These are phyloP conservation scores for Nitzschia palea DNA, from an alignment of 108 stramenopile genomes.

Conservation along the genomic window DNA sequence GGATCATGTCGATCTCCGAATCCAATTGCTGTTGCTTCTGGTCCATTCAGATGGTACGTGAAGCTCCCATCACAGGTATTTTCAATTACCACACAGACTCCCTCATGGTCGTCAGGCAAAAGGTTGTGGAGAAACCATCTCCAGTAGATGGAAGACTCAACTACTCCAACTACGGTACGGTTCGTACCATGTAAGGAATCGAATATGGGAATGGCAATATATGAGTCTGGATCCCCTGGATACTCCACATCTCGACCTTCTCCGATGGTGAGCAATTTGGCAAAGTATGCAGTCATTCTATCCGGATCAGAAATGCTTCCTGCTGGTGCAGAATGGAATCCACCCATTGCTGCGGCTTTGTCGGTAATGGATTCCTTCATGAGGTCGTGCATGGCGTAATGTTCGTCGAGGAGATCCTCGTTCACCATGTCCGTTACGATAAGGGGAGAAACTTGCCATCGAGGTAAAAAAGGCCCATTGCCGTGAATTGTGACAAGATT, in stretches of 20 bases:
- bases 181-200: neutral
- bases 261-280: neutral
- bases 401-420: neutral
- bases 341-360: neutral
- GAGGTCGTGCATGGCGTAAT: neutral
- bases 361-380: neutral
- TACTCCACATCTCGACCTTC: conserved; percentile 3
- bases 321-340: conserved; percentile 3
- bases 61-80: conserved; percentile 21
- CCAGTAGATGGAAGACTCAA: conserved; percentile 54
- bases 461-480: conserved; percentile 5
- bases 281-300: conserved; percentile 6
- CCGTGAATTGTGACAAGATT: neutral
- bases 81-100: conserved; percentile 49
- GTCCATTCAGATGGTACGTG: conserved; percentile 15
- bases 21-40: conserved; percentile 6
- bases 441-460: conserved; percentile 12
- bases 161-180: conserved; percentile 35
- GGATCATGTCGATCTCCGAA: conserved; percentile 13
- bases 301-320: neutral
- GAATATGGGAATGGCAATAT: conserved; percentile 11
- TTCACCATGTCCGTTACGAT: neutral
- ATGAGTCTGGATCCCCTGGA: conserved; percentile 4
- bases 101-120: conserved; percentile 45
- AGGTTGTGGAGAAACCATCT: conserved; percentile 23